phyloP scores from a whole-genome alignment of 257 asterid genomes.

The Plantago elongata region DNA sequence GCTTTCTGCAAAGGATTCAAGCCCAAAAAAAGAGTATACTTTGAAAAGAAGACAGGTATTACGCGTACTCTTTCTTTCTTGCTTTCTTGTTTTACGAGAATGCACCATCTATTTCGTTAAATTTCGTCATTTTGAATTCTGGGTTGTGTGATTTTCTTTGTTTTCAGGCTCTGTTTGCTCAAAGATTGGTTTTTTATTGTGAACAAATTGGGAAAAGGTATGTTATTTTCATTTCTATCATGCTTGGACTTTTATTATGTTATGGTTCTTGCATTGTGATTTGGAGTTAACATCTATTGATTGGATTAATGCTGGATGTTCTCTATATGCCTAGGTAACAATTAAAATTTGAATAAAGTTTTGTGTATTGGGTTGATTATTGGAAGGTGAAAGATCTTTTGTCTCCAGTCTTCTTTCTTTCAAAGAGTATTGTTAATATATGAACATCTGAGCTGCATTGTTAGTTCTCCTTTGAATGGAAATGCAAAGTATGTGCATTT shows the following conservation, averaged over 20 bases:
- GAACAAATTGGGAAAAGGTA: constrained; percentile 15
- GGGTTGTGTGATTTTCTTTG: background rate
- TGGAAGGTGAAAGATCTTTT: no score
- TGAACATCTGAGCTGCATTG: no score
- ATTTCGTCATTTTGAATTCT: background rate
- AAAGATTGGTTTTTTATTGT: constrained; percentile 9
- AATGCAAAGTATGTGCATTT: no score
- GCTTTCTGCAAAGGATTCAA: constrained; percentile 35
- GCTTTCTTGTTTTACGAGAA: constrained; percentile 10
- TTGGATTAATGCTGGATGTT: no score
- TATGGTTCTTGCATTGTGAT: constrained; percentile 5
- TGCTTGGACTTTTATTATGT: background rate
- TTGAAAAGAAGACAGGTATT: constrained; percentile 18
- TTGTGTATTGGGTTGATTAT: background rate
- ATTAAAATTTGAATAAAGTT: no score
- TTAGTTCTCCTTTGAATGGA: no score
- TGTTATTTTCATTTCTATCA: background rate
- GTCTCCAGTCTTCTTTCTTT: no score
- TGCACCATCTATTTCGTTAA: constrained; percentile 16
- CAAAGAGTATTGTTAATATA: no score
- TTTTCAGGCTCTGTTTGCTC: constrained; percentile 11
- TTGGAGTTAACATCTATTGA: background rate
- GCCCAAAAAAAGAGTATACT: constrained; percentile 10
- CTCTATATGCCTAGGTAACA: no score
- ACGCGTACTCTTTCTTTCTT: constrained; percentile 27